Conservation (phyloP, 306 rosid species). For the Castanea sativa region DNA sequence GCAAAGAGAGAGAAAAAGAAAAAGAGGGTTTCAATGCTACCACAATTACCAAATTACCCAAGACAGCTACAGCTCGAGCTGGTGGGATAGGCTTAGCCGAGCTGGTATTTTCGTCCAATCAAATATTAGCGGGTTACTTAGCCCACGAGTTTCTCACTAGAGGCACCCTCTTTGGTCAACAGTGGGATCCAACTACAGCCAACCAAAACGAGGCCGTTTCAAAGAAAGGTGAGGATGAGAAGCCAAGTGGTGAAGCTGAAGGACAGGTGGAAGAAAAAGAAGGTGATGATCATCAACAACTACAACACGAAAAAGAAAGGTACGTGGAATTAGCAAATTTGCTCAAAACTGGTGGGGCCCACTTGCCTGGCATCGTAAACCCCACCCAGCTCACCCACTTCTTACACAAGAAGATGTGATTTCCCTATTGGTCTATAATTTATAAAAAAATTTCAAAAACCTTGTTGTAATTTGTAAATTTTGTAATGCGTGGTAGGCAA, state of each 20-base stretch:
- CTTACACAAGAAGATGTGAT: conserved; percentile 54
- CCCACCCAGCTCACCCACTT: conserved; percentile 77
- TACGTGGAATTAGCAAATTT: conserved; percentile 68
- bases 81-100: neutral
- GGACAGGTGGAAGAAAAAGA: conserved; percentile 25
- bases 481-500: too few species aligned
- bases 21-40: conserved; percentile 37
- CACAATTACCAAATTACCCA: conserved; percentile 24
- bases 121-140: conserved; percentile 76
- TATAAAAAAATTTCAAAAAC: neutral
- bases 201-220: conserved; percentile 6
- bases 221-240: conserved; percentile 4
- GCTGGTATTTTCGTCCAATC: conserved; percentile 27
- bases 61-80: conserved; percentile 27
- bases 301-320: conserved; percentile 23
- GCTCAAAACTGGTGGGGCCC: conserved; percentile 60
- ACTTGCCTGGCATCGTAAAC: conserved; percentile 69
- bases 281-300: neutral
- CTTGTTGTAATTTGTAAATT: too few species aligned
- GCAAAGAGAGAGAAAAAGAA: conserved; percentile 75
- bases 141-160: conserved; percentile 82
- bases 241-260: conserved; percentile 24
- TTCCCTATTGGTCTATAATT: conserved; percentile 21
- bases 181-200: conserved; percentile 43
- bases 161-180: conserved; percentile 72